A percentile compares a stretch with the other conserved stretches of the same genome.
These are phyloP conservation scores for Rhipidocladum racemiflorum DNA, from an alignment of 176 grass and related monocot species.

Conservation along the genomic window DNA sequence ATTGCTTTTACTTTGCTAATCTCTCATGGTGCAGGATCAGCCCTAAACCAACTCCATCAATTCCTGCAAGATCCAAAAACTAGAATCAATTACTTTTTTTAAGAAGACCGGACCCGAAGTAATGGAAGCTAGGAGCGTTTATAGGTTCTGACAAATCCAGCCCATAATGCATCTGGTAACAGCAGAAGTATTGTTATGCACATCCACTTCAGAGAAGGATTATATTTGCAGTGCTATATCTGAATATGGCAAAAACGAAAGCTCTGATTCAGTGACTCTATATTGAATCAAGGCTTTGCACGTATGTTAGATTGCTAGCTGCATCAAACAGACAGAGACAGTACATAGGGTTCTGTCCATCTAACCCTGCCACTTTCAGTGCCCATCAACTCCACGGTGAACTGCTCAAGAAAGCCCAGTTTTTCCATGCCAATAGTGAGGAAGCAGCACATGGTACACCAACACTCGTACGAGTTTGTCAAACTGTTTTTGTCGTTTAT, in stretches of 20 bases:
- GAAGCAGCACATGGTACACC: background rate
- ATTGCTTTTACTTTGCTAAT: slow-evolving; percentile 60
- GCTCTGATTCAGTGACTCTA: background rate
- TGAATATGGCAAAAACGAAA: background rate
- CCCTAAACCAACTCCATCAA: slow-evolving; percentile 82
- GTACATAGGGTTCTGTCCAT: background rate
- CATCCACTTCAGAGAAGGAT: background rate
- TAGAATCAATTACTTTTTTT: background rate
- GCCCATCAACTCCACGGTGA: background rate
- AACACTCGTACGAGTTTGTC: background rate
- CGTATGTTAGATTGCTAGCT: background rate
- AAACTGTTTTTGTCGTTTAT: background rate
- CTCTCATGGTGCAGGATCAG: slow-evolving; percentile 66
- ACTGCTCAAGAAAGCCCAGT: background rate
- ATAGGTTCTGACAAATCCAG: background rate
- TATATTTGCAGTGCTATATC: background rate
- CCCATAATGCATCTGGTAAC: background rate
- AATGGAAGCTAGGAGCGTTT: background rate
- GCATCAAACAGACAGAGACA: background rate
- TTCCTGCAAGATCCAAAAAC: slow-evolving; percentile 45
- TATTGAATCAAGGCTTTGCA: background rate
- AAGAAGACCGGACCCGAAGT: background rate
- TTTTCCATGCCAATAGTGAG: background rate
- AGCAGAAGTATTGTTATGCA: background rate
- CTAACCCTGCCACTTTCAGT: background rate